Evolutionary conservation across 2,329 filamentous ascomycete species (phyloP), one percentile per base, ranked within the genome.

Genomic region (Sporothrix sp.): DNA sequence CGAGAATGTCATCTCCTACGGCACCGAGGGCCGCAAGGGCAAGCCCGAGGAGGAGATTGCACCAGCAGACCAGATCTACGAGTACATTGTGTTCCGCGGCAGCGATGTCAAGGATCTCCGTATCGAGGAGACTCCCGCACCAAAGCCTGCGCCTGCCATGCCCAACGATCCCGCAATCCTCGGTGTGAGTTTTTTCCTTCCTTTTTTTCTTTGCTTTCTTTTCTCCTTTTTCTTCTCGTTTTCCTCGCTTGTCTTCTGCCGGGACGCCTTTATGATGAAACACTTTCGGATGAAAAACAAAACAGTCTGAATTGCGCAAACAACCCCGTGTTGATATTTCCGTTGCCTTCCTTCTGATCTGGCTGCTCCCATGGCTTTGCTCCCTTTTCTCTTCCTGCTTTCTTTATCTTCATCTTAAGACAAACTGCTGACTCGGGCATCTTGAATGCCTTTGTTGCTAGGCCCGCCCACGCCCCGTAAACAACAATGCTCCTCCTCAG

Each of bases 291-390:
- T 95, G 87, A 93, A 87, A 95, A 94, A 70, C 71, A 77, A 75
- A 79, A 65, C 76, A 79, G 79, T 77, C 84, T 84, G 85, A 85
- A 85, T 84, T 85, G 88, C 88, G 89, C 89, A 95, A 82, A 81
- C 73, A 88, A 56, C 84, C 74, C 78, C 78, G 74, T 95, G 90
- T 95, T 83, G 90, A 95, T 81, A 84, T 85, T 84, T 95, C 90
- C 89, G 90, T 95, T 96, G 90, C 89, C 90, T 96, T 96, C 90
- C 90, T 96, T 95, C 89, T 96, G 89, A 95, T 82, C 50, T 39
- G 48, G 52, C 44, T 16, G n/a, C 20, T 20, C 33, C 28, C 3
- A 32, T 44, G 35, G 40, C 30, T 33, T 36, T 42, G 28, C 23
- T 33, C 33, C 6, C 36, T 43, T 16, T n/a, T n/a, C 16, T 14